phyloP scores from a whole-genome alignment of 352 stramenopile genomes.

The Pythium grandisporangium region DNA sequence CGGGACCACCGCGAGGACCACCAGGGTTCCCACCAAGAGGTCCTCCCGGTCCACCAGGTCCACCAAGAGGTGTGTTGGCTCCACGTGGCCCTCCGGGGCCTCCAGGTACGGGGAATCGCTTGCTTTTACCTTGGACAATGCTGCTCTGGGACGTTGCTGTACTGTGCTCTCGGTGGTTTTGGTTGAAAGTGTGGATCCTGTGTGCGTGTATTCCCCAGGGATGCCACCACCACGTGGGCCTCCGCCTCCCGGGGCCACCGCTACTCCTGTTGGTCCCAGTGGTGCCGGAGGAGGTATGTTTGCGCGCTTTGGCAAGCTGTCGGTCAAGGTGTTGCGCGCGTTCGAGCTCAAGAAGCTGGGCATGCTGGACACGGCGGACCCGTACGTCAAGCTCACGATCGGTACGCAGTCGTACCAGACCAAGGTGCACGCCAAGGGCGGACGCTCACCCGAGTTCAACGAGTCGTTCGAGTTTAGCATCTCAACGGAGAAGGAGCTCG shows the following conservation, averaged over 20 bases:
- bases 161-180: not conserved
- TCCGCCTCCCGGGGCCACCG: conserved; percentile 11
- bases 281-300: conserved; percentile 26
- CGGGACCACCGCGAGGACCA: conserved; percentile 11
- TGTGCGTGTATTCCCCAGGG: conserved; percentile 4
- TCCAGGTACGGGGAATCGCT: not conserved
- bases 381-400: conserved; percentile 91
- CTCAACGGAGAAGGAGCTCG: conserved; percentile 90
- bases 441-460: conserved; percentile 92
- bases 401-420: conserved; percentile 75
- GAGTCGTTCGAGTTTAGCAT: conserved; percentile 94
- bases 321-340: conserved; percentile 86
- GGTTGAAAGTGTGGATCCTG: too few relatives aligned
- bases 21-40: conserved; percentile 13
- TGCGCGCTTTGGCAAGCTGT: conserved; percentile 87
- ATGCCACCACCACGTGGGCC: conserved; percentile 18
- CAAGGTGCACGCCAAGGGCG: conserved; percentile 82
- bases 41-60: conserved; percentile 8
- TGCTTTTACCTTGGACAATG: too few relatives aligned
- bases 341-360: conserved; percentile 90
- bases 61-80: conserved; percentile 4
- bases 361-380: conserved; percentile 90
- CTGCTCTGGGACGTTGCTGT: not conserved
- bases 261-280: conserved; percentile 20
- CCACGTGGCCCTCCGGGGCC: conserved; percentile 7